These are phyloP conservation scores for Salix koriyanagi DNA, from an alignment of 345 rosid genomes.

Conservation along the genomic window DNA sequence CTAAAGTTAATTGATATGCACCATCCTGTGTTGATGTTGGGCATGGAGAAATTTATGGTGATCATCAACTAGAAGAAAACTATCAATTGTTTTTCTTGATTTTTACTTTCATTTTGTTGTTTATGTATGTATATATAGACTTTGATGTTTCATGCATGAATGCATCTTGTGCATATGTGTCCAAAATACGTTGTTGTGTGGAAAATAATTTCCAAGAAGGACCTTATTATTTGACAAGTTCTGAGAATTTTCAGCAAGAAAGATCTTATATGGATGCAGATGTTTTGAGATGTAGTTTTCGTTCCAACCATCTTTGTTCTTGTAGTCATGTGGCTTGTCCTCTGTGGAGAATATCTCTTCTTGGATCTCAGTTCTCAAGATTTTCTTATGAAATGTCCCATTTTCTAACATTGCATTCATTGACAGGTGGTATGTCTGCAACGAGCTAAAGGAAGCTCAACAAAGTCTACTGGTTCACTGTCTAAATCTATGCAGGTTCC, in stretches of 20 bases:
- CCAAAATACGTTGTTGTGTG: background rate
- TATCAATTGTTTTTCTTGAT: background rate
- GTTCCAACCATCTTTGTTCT: background rate
- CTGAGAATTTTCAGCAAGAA: background rate
- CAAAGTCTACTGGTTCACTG: slow-evolving; percentile 30
- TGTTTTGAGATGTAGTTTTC: background rate
- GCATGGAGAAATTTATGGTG: background rate
- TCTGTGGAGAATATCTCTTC: background rate
- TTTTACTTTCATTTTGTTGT: background rate
- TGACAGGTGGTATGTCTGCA: slow-evolving; percentile 76
- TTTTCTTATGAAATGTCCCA: background rate
- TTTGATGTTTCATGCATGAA: background rate
- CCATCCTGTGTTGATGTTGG: background rate
- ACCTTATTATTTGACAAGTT: background rate
- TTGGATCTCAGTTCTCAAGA: background rate
- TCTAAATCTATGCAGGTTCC: slow-evolving; percentile 43
- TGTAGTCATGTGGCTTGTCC: background rate
- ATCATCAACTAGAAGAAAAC: background rate
- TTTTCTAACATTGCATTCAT: slow-evolving; percentile 12
- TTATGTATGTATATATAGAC: background rate
- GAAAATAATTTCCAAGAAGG: background rate
- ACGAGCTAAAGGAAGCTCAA: slow-evolving; percentile 50
- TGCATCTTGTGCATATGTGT: background rate
- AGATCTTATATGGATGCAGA: background rate
- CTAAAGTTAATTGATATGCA: background rate